phyloP scores from a whole-genome alignment of 805 yeast species.

The Grigorovia yakushimaensis region DNA sequence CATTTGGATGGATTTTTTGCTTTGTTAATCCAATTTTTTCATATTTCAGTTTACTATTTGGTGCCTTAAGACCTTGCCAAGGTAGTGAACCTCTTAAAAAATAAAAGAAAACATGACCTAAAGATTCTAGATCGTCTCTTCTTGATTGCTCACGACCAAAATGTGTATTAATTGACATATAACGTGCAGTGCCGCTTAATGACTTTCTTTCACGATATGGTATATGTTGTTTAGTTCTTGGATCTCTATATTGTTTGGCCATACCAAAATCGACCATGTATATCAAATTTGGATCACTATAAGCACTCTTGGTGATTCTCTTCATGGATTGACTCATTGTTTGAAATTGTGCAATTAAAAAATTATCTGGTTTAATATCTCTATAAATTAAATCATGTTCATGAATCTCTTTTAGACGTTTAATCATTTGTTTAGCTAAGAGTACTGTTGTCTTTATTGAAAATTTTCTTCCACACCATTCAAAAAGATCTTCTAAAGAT shows the following conservation, averaged over 20 bases:
- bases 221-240: slow-evolving; percentile 68
- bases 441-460: slow-evolving; percentile 63
- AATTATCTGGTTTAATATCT: slow-evolving; percentile 79
- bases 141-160: slow-evolving; percentile 76
- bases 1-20: slow-evolving; percentile 55
- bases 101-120: slow-evolving; percentile 76
- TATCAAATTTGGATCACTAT: slow-evolving; percentile 53
- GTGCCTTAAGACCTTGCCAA: slow-evolving; percentile 87
- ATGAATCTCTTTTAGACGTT: slow-evolving; percentile 62
- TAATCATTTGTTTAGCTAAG: slow-evolving; percentile 70
- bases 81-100: slow-evolving; percentile 72
- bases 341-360: slow-evolving; percentile 40
- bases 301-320: slow-evolving; percentile 42
- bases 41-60: slow-evolving; percentile 73
- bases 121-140: slow-evolving; percentile 71
- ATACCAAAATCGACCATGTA: slow-evolving; percentile 77
- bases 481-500: slow-evolving; percentile 72
- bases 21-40: slow-evolving; percentile 80
- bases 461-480: slow-evolving; percentile 78
- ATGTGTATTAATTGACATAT: slow-evolving; percentile 85
- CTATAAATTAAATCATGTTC: slow-evolving; percentile 68
- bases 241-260: slow-evolving; percentile 80
- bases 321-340: slow-evolving; percentile 13
- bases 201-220: slow-evolving; percentile 77
- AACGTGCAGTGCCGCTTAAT: slow-evolving; percentile 75